Evolutionary conservation across 805 yeast genomes (phyloP), one percentile per base, ranked within the genome.

Genomic region (Zygosaccharomyces rouxii): DNA sequence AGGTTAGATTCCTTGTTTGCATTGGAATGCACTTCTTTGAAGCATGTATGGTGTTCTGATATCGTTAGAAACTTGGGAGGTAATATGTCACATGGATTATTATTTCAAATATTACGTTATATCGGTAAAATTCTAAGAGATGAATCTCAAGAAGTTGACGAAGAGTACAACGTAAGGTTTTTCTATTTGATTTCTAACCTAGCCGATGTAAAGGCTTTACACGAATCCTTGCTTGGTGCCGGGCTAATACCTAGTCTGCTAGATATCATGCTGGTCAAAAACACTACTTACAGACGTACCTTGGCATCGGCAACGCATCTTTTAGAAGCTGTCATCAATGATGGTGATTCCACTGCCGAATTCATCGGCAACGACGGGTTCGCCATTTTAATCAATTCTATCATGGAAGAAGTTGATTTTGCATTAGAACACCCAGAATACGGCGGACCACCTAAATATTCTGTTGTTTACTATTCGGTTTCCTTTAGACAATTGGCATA

Each of bases 51-150:
- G 79, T 83, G 90, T 14, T 74, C 83, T 43, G 97, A 89, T 55
- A 74, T 90, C 19, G 73, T 89, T 46, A 75, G 89, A 49, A 81
- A 86, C 10, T 65, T 89, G 54, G 88, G 94, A 18, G 97, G 94
- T 7, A 88, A 88, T 62, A 89, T 90, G 35, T 81, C 83, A 51
- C 96, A 90, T 66, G 97, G 97, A 1, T 68, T 81, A 10, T 60
- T 90, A 35, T 86, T 85, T 69, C 89, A 86, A 59, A 77, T 83
- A 26, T 63, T 89, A 25, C 77, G 90, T 48, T 73, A 73, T 38
- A 78, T 88, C n/a, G 71, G 79, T 47, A 79, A 80, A 49, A 68
- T 74, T 37, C 55, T 81, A 30, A 66, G 71, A 42, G 68, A 70
- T 7, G 74, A 77, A 1, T 50, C 55, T 1, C 53, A 59, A 4